Percentiles rank a stretch among this genome's conserved stretches.
These are phyloP conservation scores for Pezicula rhizophila DNA, from an alignment of 2,329 filamentous ascomycete species.

Conservation along the genomic window DNA sequence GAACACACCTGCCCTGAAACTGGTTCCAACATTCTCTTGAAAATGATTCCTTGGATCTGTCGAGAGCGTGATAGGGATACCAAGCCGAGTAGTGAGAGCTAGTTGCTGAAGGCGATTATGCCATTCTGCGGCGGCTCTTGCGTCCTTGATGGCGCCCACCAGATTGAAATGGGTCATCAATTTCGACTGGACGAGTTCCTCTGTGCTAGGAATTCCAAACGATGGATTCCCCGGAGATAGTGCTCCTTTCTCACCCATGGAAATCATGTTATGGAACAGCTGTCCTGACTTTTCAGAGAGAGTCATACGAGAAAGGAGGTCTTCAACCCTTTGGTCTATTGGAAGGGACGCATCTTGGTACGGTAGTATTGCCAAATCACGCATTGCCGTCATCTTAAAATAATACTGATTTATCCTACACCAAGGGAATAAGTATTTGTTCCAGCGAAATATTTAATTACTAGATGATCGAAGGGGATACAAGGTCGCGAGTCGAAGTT, in stretches of 20 bases:
- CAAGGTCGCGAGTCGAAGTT: not conserved
- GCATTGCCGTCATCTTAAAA: not conserved
- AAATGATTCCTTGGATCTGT: constrained; percentile 42
- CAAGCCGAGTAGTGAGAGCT: constrained; percentile 38
- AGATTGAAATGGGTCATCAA: constrained; percentile 41
- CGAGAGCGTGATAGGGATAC: constrained; percentile 43
- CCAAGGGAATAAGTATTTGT: not conserved
- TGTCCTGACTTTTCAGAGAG: constrained; percentile 8
- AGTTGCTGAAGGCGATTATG: constrained; percentile 34
- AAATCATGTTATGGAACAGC: constrained; percentile 15
- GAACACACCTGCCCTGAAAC: constrained; percentile 36
- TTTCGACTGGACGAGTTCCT: constrained; percentile 29
- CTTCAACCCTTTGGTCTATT: not conserved
- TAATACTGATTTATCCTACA: not conserved
- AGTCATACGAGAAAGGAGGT: constrained; percentile 1
- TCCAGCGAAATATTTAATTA: not conserved
- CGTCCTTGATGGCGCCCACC: constrained; percentile 36
- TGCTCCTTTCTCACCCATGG: not conserved
- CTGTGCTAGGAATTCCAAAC: constrained; percentile 20
- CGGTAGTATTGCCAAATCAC: not conserved
- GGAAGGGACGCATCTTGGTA: not conserved
- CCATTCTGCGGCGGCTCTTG: constrained; percentile 30
- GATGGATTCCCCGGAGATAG: not conserved
- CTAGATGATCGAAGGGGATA: not conserved
- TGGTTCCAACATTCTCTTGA: constrained; percentile 36